Conservation (phyloP, 1,139 yeast genomes). For the Ashbya aceris region DNA sequence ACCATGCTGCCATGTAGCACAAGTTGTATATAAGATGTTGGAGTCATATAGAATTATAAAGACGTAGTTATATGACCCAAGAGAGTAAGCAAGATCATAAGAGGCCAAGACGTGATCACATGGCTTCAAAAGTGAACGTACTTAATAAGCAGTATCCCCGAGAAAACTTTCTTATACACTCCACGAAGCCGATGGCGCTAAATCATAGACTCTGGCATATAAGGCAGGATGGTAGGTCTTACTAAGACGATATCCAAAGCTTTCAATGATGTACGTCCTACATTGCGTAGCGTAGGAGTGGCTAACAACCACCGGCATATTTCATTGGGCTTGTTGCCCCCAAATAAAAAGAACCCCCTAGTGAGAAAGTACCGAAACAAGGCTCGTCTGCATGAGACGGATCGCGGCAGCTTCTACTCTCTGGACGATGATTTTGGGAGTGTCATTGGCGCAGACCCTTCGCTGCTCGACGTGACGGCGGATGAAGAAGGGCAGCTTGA, state of each 20-base stretch:
- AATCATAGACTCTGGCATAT: too few relatives aligned
- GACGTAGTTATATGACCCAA: too few relatives aligned
- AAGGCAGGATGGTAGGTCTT: too few relatives aligned
- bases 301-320: slow-evolving; percentile 37
- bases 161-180: too few relatives aligned
- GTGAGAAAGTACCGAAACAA: slow-evolving; percentile 43
- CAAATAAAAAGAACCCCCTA: slow-evolving; percentile 51
- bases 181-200: too few relatives aligned
- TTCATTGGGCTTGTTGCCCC: slow-evolving; percentile 51
- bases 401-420: slow-evolving; percentile 56
- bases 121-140: too few relatives aligned
- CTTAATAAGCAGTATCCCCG: too few relatives aligned
- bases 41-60: too few relatives aligned
- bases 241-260: slow-evolving; percentile 17
- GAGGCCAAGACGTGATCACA: too few relatives aligned
- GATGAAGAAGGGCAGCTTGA: slow-evolving; percentile 35
- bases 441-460: slow-evolving; percentile 18
- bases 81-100: too few relatives aligned
- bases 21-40: too few relatives aligned
- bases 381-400: slow-evolving; percentile 29
- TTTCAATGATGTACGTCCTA: slow-evolving; percentile 30
- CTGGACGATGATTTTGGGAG: slow-evolving; percentile 32
- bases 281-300: slow-evolving; percentile 33
- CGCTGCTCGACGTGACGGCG: slow-evolving; percentile 33
- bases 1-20: too few relatives aligned